Conservation (phyloP, 108 stramenopile genomes). For the Cyclotella distinguenda region DNA sequence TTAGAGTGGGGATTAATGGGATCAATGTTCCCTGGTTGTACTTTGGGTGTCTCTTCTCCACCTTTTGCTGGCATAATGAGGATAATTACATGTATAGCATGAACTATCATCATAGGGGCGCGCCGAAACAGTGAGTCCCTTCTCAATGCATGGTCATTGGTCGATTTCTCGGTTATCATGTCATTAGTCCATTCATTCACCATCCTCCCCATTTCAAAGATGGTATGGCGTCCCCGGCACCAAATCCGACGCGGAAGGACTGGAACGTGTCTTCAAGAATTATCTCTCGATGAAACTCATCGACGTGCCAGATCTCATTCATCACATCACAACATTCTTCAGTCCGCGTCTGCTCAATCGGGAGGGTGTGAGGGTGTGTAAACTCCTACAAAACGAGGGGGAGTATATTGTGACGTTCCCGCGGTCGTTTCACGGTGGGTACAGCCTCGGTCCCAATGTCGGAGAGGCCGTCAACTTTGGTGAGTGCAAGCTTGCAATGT, state of each 20-base stretch:
- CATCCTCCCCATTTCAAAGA: no score
- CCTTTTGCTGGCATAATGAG: conserved; percentile 99
- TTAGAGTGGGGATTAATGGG: conserved; percentile 92
- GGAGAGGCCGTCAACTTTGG: conserved; percentile 94
- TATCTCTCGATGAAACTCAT: conserved; percentile 91
- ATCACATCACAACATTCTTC: conserved; percentile 95
- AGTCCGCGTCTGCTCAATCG: conserved; percentile 83
- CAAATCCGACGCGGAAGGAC: conserved; percentile 74
- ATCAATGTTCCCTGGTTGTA: conserved; percentile 97
- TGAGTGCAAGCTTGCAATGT: neutral
- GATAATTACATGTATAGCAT: conserved; percentile 98
- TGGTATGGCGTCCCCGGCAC: conserved; percentile 96
- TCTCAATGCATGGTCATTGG: neutral
- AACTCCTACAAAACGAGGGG: conserved; percentile 86
- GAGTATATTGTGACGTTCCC: conserved; percentile 98
- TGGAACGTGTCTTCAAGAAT: conserved; percentile 86
- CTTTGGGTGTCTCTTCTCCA: conserved; percentile 93
- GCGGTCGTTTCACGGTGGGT: conserved; percentile 95
- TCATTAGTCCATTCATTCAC: neutral
- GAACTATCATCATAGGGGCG: conserved; percentile 97
- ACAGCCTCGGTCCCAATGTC: conserved; percentile 92
- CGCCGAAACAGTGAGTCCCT: conserved; percentile 76
- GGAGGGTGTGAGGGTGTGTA: conserved; percentile 87
- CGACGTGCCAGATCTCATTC: conserved; percentile 89
- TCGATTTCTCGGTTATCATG: neutral